phyloP scores from a whole-genome alignment of 352 stramenopile species.

The Globisporangium recalcitrans region DNA sequence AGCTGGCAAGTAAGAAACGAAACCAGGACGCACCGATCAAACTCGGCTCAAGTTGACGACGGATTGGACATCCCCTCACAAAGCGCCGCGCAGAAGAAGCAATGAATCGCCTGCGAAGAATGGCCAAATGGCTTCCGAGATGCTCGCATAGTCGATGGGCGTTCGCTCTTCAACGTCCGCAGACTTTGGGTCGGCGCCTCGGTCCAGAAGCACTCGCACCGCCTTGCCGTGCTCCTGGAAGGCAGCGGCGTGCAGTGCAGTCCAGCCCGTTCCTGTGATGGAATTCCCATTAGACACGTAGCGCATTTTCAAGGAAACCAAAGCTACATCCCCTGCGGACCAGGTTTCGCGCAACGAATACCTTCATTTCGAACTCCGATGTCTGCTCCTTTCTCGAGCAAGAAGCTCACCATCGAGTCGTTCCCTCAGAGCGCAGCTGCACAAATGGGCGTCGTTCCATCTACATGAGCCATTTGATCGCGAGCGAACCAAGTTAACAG shows the following conservation, averaged over 20 bases:
- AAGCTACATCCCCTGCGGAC: no score
- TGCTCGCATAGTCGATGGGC: slow-evolving; percentile 62
- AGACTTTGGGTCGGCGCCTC: slow-evolving; percentile 41
- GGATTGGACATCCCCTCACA: neutral
- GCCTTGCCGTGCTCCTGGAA: slow-evolving; percentile 70
- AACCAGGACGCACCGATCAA: neutral
- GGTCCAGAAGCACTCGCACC: slow-evolving; percentile 43
- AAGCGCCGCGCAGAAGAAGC: no score
- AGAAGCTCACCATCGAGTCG: slow-evolving; percentile 53
- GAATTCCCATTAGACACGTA: no score
- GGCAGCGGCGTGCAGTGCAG: slow-evolving; percentile 52
- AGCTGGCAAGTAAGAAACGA: slow-evolving; percentile 21
- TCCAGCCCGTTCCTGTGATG: slow-evolving; percentile 56
- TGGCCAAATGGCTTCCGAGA: slow-evolving; percentile 67
- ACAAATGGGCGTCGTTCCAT: slow-evolving; percentile 59
- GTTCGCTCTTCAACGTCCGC: slow-evolving; percentile 40
- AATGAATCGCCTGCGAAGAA: slow-evolving; percentile 43
- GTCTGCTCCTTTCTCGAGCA: slow-evolving; percentile 51
- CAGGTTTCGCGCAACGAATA: no score
- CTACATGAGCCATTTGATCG: slow-evolving; percentile 14
- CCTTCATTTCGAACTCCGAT: slow-evolving; percentile 53
- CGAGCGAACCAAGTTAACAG: neutral
- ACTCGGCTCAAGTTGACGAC: neutral
- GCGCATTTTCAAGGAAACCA: no score
- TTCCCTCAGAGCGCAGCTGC: slow-evolving; percentile 61